phyloP scores from a whole-genome alignment of 148 eudicot species.

The Agrostemma githago region DNA sequence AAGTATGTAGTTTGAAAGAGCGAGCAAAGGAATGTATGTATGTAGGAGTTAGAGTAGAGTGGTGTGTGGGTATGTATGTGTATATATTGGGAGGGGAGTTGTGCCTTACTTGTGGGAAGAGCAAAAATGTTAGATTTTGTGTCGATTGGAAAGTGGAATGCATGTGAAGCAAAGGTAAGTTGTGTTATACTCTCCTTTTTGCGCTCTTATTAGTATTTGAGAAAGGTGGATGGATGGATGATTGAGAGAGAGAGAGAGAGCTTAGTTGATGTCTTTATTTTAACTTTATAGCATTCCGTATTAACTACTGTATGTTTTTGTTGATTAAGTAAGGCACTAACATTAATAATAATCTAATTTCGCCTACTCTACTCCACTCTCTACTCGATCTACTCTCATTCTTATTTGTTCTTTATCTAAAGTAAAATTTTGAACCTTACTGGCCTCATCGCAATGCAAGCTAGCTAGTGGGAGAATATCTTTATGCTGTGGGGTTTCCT shows the following conservation, averaged over 20 bases:
- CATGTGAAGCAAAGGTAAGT: conserved; percentile 75
- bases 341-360: conserved; percentile 20
- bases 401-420: conserved; percentile 6
- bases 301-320: conserved; percentile 5
- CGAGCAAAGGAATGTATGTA: conserved; percentile 25
- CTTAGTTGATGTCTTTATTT: conserved; percentile 27
- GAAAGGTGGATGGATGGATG: conserved; percentile 32
- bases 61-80: conserved; percentile 9
- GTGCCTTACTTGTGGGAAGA: conserved; percentile 78
- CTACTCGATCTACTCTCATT: not conserved
- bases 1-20: not conserved
- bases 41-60: conserved; percentile 13
- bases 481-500: conserved; percentile 26
- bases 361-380: not conserved
- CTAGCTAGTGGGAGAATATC: conserved; percentile 20
- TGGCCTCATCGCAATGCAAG: not conserved
- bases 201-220: conserved; percentile 18
- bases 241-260: conserved; percentile 16
- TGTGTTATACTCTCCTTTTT: conserved; percentile 18
- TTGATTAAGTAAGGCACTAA: conserved; percentile 28
- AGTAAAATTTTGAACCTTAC: conserved; percentile 24
- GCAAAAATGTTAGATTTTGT: conserved; percentile 47
- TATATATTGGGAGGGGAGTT: conserved; percentile 16
- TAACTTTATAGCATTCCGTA: conserved; percentile 28
- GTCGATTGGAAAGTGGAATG: conserved; percentile 56